Percentiles rank a stretch among this genome's conserved stretches.
Conservation (phyloP, 345 rosid species). For the Heritiera littoralis region DNA sequence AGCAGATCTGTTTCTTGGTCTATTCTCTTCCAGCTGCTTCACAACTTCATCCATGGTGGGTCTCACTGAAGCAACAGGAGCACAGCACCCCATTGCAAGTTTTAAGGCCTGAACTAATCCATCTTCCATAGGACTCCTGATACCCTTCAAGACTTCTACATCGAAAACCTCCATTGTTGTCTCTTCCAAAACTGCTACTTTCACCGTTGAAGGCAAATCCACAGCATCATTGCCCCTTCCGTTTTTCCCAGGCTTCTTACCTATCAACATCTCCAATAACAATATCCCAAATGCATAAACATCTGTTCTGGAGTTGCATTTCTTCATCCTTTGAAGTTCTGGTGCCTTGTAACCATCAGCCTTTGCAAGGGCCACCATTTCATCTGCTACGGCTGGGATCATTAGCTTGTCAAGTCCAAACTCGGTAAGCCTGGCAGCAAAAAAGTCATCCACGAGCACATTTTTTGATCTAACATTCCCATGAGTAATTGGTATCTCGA, state of each 20-base stretch:
- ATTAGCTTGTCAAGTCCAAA: slow-evolving; percentile 91
- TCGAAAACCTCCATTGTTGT: slow-evolving; percentile 95
- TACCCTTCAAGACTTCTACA: slow-evolving; percentile 77
- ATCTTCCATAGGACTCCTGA: slow-evolving; percentile 95
- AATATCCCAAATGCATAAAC: slow-evolving; percentile 94
- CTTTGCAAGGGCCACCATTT: slow-evolving; percentile 86
- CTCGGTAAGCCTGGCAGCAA: slow-evolving; percentile 80
- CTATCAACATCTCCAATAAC: slow-evolving; percentile 82
- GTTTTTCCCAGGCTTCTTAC: slow-evolving; percentile 84
- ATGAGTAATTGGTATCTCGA: slow-evolving; percentile 78
- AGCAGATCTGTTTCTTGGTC: slow-evolving; percentile 95
- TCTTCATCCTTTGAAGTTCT: slow-evolving; percentile 96
- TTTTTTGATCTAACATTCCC: slow-evolving; percentile 90
- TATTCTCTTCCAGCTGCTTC: slow-evolving; percentile 88
- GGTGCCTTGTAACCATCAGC: slow-evolving; percentile 91
- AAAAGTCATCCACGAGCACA: slow-evolving; percentile 89
- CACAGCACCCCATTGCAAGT: slow-evolving; percentile 98
- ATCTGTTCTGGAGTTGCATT: slow-evolving; percentile 86
- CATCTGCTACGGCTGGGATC: slow-evolving; percentile 90
- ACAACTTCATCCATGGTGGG: slow-evolving; percentile 97
- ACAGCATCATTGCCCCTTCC: slow-evolving; percentile 61
- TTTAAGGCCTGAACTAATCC: slow-evolving; percentile 94
- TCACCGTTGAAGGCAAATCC: slow-evolving; percentile 86
- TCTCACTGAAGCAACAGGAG: slow-evolving; percentile 87
- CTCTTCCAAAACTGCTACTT: slow-evolving; percentile 94